Conservation (phyloP, 2,329 filamentous ascomycete genomes). For the Tympanopsis confertula region DNA sequence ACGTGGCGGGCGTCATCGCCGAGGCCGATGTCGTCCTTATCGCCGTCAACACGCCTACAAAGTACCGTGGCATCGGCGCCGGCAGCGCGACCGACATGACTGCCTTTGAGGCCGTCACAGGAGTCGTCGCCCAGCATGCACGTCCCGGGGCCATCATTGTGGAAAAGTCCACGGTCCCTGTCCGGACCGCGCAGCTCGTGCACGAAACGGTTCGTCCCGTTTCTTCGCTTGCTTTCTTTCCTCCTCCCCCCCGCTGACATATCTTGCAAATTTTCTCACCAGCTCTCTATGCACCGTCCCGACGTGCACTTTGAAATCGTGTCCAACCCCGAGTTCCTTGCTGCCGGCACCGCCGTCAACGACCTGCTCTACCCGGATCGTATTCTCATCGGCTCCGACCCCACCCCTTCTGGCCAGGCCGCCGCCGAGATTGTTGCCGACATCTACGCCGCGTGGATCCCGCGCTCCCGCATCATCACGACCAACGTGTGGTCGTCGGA, state of each 20-base stretch:
- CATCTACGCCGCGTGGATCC: slow-evolving; percentile 64
- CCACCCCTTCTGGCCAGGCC: slow-evolving; percentile 42
- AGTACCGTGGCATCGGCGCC: slow-evolving; percentile 56
- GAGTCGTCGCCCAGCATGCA: slow-evolving; percentile 55
- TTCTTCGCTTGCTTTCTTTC: not conserved
- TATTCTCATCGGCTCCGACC: slow-evolving; percentile 61
- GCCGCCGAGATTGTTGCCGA: slow-evolving; percentile 53
- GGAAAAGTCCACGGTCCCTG: slow-evolving; percentile 73
- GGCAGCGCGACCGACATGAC: slow-evolving; percentile 64
- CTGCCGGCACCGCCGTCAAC: slow-evolving; percentile 64
- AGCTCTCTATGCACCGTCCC: slow-evolving; percentile 48
- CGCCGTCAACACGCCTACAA: slow-evolving; percentile 71
- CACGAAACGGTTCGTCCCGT: slow-evolving; percentile 45
- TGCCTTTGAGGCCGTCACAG: slow-evolving; percentile 58
- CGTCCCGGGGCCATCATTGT: slow-evolving; percentile 62
- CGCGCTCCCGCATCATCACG: slow-evolving; percentile 52
- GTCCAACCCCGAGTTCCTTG: slow-evolving; percentile 72
- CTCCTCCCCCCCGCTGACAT: not conserved
- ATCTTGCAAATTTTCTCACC: no score
- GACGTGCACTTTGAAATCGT: slow-evolving; percentile 62
- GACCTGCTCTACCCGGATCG: slow-evolving; percentile 63
- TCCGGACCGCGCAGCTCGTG: slow-evolving; percentile 60
- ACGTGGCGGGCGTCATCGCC: slow-evolving; percentile 47
- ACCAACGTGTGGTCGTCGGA: slow-evolving; percentile 71
- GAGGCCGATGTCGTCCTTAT: slow-evolving; percentile 66